These are phyloP conservation scores for Trichoderma breve DNA, from an alignment of 2,329 filamentous ascomycete genomes.

Conservation along the genomic window DNA sequence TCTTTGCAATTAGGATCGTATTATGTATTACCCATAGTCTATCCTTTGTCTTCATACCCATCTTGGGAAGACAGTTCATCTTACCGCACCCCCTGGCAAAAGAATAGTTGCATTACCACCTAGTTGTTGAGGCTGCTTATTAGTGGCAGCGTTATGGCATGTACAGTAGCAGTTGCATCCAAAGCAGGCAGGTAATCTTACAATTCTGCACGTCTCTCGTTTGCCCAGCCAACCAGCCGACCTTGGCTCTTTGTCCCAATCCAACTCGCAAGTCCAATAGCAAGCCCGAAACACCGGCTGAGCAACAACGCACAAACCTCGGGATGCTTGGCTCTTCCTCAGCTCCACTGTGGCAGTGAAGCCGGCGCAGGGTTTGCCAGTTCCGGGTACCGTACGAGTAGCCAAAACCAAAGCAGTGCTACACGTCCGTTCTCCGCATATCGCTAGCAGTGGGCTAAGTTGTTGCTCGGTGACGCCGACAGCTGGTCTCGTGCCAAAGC, in stretches of 20 bases:
- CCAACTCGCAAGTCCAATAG: not conserved
- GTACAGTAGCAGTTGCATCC: not conserved
- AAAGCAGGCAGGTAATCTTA: not conserved
- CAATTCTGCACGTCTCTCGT: not conserved
- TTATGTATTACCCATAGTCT: not conserved
- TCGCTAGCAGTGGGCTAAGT: not conserved
- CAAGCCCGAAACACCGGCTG: not conserved
- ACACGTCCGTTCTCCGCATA: slow-evolving; percentile 2
- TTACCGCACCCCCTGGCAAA: not conserved
- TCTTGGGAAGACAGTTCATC: not conserved
- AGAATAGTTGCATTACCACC: not conserved
- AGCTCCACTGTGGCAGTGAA: slow-evolving; percentile 19
- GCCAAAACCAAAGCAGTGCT: not conserved
- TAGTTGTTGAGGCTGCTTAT: not conserved
- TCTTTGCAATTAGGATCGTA: not conserved
- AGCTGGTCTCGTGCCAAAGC: slow-evolving; percentile 2
- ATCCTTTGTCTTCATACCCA: not conserved
- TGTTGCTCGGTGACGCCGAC: slow-evolving; percentile 10
- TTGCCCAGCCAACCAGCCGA: not conserved
- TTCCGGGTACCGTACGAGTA: not conserved
- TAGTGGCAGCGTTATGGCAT: not conserved
- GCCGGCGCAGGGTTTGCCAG: slow-evolving; percentile 5
- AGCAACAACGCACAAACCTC: not conserved
- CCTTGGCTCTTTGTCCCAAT: not conserved
- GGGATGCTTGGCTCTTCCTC: slow-evolving; percentile 3